Evolutionary conservation across 2,329 filamentous ascomycete genomes (phyloP), one percentile per base, ranked within the genome.

Genomic region (Raffaelea deltoideospora): DNA sequence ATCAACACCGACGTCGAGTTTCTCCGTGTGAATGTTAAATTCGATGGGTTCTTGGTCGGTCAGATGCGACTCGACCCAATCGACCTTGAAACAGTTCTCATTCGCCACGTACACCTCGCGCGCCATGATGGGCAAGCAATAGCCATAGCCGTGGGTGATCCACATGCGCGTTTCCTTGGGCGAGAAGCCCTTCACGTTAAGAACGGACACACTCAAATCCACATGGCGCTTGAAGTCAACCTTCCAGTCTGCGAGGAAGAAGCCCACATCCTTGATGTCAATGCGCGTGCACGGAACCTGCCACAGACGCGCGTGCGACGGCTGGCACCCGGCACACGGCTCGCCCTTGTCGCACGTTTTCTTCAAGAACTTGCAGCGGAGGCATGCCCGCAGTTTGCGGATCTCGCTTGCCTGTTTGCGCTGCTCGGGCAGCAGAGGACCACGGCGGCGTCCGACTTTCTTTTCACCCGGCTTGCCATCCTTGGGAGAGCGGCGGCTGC

Each of bases 241-340:
- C 62, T 88, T 93, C 87, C 87, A 96, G 59, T 95, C 88, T 67
- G 95, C 95, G 83, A 95, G 90, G 67, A 96, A 96, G 60, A 92
- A 94, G 31, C 77, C 83, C 51, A 96, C 93, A 51, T 96, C 88
- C 70, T 94, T 95, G 67, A 96, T 96, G 58, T 95, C 88, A 52
- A 95, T 94, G 43, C 88, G 82, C 29, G 88, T 96, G 67, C 88
- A 96, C 42, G 88, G 88, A 31, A 96, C 88, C 61, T 95, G 87
- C 88, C 88, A 96, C 36, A 96, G 69, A 45, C 88, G 79, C 44
- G 88, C 88, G 57, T 96, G 88, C 17, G 87, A 93, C 35, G 88
- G 88, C 63, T 94, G 83, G 64, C 88, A 96, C 33, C 88, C 88
- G 50, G 79, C 82, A 59, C 88, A 96, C 40, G 88, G 88, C 63